Base-by-base conservation (phyloP, 306 rosid genomes). In the Acacia crassicarpa region DNA sequence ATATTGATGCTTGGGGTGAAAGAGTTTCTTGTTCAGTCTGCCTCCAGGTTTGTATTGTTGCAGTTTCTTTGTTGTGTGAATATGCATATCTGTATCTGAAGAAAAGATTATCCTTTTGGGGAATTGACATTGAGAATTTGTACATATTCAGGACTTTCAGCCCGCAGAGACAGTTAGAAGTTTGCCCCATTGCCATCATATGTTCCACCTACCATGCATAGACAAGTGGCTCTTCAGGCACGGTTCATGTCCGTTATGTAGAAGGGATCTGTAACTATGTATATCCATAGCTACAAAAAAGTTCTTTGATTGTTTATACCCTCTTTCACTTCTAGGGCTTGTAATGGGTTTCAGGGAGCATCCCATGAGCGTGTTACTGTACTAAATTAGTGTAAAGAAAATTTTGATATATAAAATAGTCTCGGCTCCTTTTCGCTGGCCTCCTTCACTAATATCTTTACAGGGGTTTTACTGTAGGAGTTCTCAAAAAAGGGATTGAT, bases 141-240 rank as follows among this genome's bases (percentile, higher is more conserved):
- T 71, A 16, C 84, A 20, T 61, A 17, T 86, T 30, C 92, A 96
- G 99, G 99, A 93, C 79, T 96, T 93, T 85, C 96, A 90, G 87
- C 87, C 92, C 40, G 99, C 94, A 77, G 99, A 96, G 89, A 92
- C 94, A 11, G 97, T 92, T 19, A 93, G 99, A 89, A 93, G 97
- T 75, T 88, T 96, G 83, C 99, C 99, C 54, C 97, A 96, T 70
- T 96, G 99, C 85, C 91, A 93, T 89, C 99, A 96, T 90, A 85
- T 92, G 93, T 96, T 96, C 86, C 99, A 96, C 86, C 87, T 93
- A 72, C 97, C 99, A 53, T 96, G 99, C 94, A 96, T 93, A 88
- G 99, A 96, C 84, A 89, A 89, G 86, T 96, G 99, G 99, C 98
- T 96, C 74, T 84, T 92, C 62, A 91, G 94, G 84, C 99, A 96